phyloP scores from a whole-genome alignment of 2,329 filamentous ascomycete species.

The Fonsecaea erecta region DNA sequence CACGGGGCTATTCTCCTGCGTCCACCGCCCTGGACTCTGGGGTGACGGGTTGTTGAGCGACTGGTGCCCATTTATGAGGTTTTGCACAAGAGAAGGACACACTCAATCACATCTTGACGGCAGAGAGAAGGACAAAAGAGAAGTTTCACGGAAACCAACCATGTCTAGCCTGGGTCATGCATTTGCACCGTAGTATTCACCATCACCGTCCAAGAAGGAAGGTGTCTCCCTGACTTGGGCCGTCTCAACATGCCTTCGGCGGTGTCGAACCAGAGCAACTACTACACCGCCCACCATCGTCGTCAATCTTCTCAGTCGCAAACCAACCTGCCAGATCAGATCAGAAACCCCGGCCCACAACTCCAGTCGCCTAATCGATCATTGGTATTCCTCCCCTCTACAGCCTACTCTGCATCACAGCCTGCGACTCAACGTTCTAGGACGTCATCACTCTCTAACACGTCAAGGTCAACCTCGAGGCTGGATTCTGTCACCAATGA shows the following conservation, averaged over 20 bases:
- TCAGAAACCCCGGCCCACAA: constrained; percentile 23
- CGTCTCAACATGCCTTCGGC: constrained; percentile 34
- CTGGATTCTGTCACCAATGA: constrained; percentile 32
- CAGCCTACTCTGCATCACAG: constrained; percentile 37
- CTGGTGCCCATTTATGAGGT: constrained; percentile 3
- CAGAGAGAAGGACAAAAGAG: constrained; percentile 7
- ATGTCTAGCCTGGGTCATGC: constrained; percentile 31
- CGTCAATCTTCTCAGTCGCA: constrained; percentile 37
- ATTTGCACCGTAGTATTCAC: constrained; percentile 25
- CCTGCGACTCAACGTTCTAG: constrained; percentile 28
- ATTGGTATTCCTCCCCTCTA: constrained; percentile 34
- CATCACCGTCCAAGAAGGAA: constrained; percentile 34
- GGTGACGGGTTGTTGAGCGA: not conserved
- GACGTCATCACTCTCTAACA: constrained; percentile 29
- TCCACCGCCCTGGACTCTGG: not conserved
- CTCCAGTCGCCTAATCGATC: constrained; percentile 29
- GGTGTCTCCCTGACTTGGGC: constrained; percentile 24
- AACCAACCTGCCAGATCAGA: constrained; percentile 31
- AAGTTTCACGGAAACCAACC: not conserved
- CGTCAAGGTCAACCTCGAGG: constrained; percentile 17
- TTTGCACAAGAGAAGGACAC: constrained; percentile 21
- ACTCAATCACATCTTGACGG: constrained; percentile 7
- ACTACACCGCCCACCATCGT: constrained; percentile 33
- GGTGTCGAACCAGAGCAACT: constrained; percentile 30
- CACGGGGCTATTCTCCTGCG: not conserved